Evolutionary conservation across 176 grass and related monocot species (phyloP).

Genomic region (Cenchrus fungigraminus): DNA sequence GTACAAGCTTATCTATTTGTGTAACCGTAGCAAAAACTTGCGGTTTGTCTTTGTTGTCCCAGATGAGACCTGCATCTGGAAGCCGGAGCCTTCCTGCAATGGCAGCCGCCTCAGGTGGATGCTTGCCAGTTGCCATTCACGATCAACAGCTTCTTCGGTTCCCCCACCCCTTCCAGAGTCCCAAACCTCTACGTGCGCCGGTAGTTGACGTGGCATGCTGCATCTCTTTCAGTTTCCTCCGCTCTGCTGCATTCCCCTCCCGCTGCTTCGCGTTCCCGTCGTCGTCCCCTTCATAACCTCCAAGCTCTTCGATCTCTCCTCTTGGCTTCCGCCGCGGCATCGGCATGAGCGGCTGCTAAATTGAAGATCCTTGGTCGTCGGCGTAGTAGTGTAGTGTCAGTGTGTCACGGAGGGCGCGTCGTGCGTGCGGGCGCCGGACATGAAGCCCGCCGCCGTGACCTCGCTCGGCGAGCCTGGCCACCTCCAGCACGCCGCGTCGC

Average conservation of each 20-base stretch:
- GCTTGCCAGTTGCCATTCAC: not conserved
- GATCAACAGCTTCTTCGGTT: not conserved
- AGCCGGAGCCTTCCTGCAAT: conserved; percentile 5
- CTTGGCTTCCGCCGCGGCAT: not conserved
- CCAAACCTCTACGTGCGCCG: not conserved
- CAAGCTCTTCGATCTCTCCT: not conserved
- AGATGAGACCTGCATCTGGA: not conserved
- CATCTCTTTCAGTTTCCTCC: not conserved
- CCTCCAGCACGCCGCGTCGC: not conserved
- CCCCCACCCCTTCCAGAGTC: not conserved
- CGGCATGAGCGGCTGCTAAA: not conserved
- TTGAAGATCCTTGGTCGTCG: not conserved
- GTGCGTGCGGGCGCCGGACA: not conserved
- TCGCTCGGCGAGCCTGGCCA: not conserved
- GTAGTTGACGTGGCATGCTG: not conserved
- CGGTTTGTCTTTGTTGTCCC: not conserved
- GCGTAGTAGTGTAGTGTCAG: too few species aligned
- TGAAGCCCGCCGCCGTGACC: not conserved
- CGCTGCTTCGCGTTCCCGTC: not conserved
- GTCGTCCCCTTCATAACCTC: not conserved
- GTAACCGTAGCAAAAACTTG: not conserved
- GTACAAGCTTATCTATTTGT: not conserved
- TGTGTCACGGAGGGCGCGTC: not conserved
- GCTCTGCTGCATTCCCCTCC: not conserved
- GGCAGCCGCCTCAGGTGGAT: conserved; percentile 26